Base-by-base conservation (phyloP, 345 rosid genomes). In the Lepidium africanum region DNA sequence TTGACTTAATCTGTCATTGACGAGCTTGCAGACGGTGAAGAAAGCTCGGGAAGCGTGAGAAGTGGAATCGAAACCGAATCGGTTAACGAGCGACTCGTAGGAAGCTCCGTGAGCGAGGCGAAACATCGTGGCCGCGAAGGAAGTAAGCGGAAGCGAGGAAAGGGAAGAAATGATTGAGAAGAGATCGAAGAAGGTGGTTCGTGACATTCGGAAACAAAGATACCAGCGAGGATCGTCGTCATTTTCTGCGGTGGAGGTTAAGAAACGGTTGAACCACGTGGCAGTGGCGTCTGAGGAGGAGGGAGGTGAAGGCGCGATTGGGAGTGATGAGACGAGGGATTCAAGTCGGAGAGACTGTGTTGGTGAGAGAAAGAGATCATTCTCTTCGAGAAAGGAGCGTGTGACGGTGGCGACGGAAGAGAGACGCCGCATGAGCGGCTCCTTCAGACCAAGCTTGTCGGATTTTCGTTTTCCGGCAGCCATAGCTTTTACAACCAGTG, bases 51-150 rank as follows among this genome's bases (percentile, higher is more conserved):
- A 87, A 10, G 93, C 85, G 14, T 75, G 78, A 0, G 81, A 48
- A 0, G 80, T 37, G 21, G 89, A 85, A 6, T 79, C 81, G 13
- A 85, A 77, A 1, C 81, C 85, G 60, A 88, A 91, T 14, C 77
- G 58, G 33, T 61, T 74, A 9, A 81, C 75, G 2, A 81, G 65
- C 9, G 83, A 75, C n/a, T 74, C 66, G 71, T 83, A 88, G 9
- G 91, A 81, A 25, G 84, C 80, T 58, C 58, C 90, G 42, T 88
- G 97, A 23, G 97, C 77, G 60, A 91, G 91, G 72, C 93, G 90
- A 79, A 78, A 85, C 69, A 91, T 77, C 16, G 91, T 47, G 19
- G 91, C 84, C 1, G 86, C 91, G 14, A 91, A 77, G 54, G 85
- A 65, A 68, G 76, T 33, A 82, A 78, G 19, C 74, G 81, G 33